Percentiles rank a stretch among this genome's conserved stretches.
phyloP scores from a whole-genome alignment of 129 eudicot genomes.

The Centaurea solstitialis region DNA sequence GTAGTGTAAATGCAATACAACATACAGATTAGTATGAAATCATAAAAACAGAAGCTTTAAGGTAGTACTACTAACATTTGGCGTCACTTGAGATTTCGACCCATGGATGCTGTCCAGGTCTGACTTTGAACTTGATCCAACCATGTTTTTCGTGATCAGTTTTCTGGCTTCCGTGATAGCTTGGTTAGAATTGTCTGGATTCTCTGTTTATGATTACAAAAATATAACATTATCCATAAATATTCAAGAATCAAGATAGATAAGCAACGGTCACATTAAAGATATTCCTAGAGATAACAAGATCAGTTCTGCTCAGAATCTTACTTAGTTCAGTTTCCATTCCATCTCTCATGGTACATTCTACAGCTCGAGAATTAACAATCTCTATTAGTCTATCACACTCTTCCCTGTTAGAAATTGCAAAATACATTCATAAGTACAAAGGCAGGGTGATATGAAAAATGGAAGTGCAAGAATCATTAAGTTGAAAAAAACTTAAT shows the following conservation, averaged over 20 bases:
- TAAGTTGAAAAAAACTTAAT: neutral
- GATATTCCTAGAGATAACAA: slow-evolving; percentile 17
- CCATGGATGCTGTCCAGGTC: slow-evolving; percentile 36
- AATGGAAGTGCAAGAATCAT: neutral
- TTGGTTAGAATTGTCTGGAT: slow-evolving; percentile 43
- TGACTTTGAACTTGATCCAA: slow-evolving; percentile 57
- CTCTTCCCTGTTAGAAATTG: slow-evolving; percentile 68
- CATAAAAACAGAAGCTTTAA: neutral
- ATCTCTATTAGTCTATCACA: slow-evolving; percentile 60
- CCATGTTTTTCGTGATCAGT: slow-evolving; percentile 67
- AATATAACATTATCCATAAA: neutral
- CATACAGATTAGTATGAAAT: neutral
- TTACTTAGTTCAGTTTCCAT: slow-evolving; percentile 22
- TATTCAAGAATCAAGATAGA: neutral
- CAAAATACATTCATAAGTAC: slow-evolving; percentile 6
- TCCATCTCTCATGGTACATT: slow-evolving; percentile 32
- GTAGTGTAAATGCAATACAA: neutral
- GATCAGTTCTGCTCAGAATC: slow-evolving; percentile 18
- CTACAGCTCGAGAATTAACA: slow-evolving; percentile 61
- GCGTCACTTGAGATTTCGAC: slow-evolving; percentile 27
- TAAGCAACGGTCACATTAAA: neutral
- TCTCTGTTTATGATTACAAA: slow-evolving; percentile 34
- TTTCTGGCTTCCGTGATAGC: slow-evolving; percentile 76
- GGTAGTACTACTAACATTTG: slow-evolving; percentile 54
- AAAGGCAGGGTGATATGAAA: neutral